A percentile compares a stretch with the other conserved stretches of the same genome.
phyloP scores from a whole-genome alignment of 2,329 filamentous ascomycete species.

The Drechslerella coelobrocha region DNA sequence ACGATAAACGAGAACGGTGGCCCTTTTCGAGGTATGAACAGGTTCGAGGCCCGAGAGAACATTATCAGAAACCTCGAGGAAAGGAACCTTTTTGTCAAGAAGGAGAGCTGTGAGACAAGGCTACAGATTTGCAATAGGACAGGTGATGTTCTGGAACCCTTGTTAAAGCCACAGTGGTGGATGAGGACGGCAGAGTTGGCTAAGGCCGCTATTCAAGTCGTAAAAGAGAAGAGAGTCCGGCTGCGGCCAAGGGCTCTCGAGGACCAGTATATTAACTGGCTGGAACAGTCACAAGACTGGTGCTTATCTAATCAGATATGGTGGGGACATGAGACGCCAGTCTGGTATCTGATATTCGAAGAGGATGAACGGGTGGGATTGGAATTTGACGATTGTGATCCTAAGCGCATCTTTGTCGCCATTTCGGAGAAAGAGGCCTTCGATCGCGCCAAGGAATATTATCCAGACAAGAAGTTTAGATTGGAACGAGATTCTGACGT shows the following conservation, averaged over 20 bases:
- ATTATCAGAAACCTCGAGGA: slow-evolving; percentile 51
- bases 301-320: slow-evolving; percentile 54
- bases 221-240: slow-evolving; percentile 29
- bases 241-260: slow-evolving; percentile 44
- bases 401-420: slow-evolving; percentile 51
- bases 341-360: slow-evolving; percentile 45
- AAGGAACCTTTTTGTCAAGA: slow-evolving; percentile 48
- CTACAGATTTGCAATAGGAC: slow-evolving; percentile 52
- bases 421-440: slow-evolving; percentile 47
- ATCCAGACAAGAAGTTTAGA: slow-evolving; percentile 10
- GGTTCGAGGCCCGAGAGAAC: slow-evolving; percentile 49
- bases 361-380: slow-evolving; percentile 12
- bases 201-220: slow-evolving; percentile 38
- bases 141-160: slow-evolving; percentile 52
- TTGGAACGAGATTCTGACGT: slow-evolving; percentile 53
- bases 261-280: slow-evolving; percentile 47
- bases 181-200: slow-evolving; percentile 52
- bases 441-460: neutral
- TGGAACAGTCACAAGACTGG: slow-evolving; percentile 53
- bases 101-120: slow-evolving; percentile 46
- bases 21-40: slow-evolving; percentile 15
- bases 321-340: slow-evolving; percentile 55
- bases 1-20: slow-evolving; percentile 12
- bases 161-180: slow-evolving; percentile 54
- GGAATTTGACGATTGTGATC: slow-evolving; percentile 1